Evolutionary conservation across 2,329 filamentous ascomycete species (phyloP).

Genomic region (Colletotrichum melonis): DNA sequence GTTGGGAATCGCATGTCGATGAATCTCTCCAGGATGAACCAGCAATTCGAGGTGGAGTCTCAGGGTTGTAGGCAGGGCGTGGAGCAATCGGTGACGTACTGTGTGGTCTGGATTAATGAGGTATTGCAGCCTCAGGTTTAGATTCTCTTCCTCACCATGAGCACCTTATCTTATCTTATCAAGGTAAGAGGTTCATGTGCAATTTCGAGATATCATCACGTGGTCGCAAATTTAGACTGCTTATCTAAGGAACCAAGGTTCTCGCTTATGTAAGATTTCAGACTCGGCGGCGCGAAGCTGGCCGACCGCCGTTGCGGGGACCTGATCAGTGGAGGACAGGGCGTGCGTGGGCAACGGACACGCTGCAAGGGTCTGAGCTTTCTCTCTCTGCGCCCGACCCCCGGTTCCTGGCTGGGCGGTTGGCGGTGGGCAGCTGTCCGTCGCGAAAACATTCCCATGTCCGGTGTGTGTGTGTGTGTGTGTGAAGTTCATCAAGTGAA

Average conservation of each 20-base stretch:
- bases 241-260: background rate
- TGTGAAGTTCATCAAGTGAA: conserved; percentile 13
- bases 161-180: too few species aligned
- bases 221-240: background rate
- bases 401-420: conserved; percentile 17
- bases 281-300: conserved; percentile 11
- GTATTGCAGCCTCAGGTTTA: conserved; percentile 7
- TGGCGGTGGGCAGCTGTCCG: conserved; percentile 6
- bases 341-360: conserved; percentile 23
- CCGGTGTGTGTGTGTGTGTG: background rate
- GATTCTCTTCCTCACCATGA: too few species aligned
- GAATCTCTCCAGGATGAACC: conserved; percentile 21
- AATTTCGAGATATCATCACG: background rate
- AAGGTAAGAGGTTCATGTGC: too few species aligned
- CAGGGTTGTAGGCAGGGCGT: background rate
- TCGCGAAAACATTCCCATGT: conserved; percentile 34
- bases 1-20: background rate
- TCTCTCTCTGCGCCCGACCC: background rate
- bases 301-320: background rate
- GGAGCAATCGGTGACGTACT: conserved; percentile 24
- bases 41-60: conserved; percentile 15
- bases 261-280: conserved; percentile 4
- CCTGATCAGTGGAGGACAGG: background rate
- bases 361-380: conserved; percentile 26
- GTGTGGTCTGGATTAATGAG: background rate